Conservation (phyloP, 225 moss, liverwort and hornwort genomes). For the Neckera pumila region DNA sequence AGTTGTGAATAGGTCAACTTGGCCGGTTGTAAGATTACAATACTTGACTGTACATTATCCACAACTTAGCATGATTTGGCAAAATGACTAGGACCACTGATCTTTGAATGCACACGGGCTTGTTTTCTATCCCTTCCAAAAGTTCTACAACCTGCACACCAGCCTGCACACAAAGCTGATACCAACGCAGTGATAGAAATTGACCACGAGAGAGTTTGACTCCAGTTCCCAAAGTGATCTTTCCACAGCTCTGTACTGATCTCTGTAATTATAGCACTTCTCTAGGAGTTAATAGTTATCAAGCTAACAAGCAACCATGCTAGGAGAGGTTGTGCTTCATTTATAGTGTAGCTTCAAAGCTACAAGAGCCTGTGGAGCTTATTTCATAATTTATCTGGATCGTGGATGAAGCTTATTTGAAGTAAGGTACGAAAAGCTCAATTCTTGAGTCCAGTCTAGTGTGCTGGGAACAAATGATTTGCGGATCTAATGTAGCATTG, state of each 20-base stretch:
- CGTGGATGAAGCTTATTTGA: no score
- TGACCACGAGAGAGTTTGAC: background rate
- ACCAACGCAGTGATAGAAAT: background rate
- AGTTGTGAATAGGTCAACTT: no score
- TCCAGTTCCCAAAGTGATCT: no score
- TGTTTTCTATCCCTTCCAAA: background rate
- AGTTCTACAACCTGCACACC: background rate
- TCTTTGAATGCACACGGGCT: background rate
- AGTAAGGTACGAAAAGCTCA: background rate
- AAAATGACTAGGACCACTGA: background rate
- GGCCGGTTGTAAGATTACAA: no score
- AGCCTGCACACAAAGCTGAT: rapidly evolving
- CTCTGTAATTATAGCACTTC: no score
- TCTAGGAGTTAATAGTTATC: background rate
- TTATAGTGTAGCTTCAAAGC: background rate
- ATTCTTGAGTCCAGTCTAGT: background rate
- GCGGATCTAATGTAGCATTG: background rate
- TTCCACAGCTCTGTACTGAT: no score
- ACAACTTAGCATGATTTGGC: background rate
- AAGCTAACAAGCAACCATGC: background rate
- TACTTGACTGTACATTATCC: background rate
- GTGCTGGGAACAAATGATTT: background rate
- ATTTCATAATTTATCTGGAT: background rate
- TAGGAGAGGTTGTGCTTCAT: background rate
- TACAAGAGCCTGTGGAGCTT: background rate